Evolutionary conservation across 345 rosid genomes (phyloP).

Genomic region (Crucihimalaya himalaica): DNA sequence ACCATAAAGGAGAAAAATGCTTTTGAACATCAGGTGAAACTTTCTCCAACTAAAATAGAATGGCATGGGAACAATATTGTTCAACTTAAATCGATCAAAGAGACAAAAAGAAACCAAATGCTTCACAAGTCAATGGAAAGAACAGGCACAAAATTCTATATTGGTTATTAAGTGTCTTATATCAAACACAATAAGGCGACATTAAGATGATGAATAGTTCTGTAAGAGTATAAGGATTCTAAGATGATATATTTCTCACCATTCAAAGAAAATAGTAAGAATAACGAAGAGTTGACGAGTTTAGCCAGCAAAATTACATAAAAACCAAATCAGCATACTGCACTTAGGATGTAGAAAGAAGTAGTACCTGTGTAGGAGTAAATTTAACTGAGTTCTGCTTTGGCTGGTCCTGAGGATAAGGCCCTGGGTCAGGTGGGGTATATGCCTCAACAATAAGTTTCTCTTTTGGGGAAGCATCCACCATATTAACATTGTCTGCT

Average conservation of each 20-base stretch:
- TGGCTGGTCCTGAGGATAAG: slow-evolving; percentile 99
- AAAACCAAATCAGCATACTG: slow-evolving; percentile 12
- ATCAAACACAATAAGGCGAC: slow-evolving; percentile 16
- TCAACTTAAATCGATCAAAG: neutral
- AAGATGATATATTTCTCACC: slow-evolving; percentile 18
- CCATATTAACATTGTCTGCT: slow-evolving; percentile 51
- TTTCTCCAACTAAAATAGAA: neutral
- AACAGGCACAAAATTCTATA: neutral
- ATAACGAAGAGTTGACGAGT: neutral
- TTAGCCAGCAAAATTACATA: slow-evolving; percentile 12
- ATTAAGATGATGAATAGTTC: slow-evolving; percentile 9
- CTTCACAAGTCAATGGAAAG: neutral
- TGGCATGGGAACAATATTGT: slow-evolving; percentile 5
- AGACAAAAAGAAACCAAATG: neutral
- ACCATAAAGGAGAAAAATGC: neutral
- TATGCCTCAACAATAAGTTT: slow-evolving; percentile 87
- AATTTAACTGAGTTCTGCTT: slow-evolving; percentile 92
- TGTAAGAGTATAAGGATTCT: neutral
- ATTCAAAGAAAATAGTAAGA: neutral
- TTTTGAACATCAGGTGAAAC: slow-evolving; percentile 17
- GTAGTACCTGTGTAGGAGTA: slow-evolving; percentile 85
- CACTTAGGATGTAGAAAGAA: slow-evolving; percentile 5
- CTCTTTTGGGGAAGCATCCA: slow-evolving; percentile 57
- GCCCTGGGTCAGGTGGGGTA: slow-evolving; percentile 94
- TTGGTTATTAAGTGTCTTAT: neutral